Evolutionary conservation across 768 basidiomycete genomes (phyloP), one percentile per base, ranked within the genome.

Genomic region (Candolleomyces aberdarensis): DNA sequence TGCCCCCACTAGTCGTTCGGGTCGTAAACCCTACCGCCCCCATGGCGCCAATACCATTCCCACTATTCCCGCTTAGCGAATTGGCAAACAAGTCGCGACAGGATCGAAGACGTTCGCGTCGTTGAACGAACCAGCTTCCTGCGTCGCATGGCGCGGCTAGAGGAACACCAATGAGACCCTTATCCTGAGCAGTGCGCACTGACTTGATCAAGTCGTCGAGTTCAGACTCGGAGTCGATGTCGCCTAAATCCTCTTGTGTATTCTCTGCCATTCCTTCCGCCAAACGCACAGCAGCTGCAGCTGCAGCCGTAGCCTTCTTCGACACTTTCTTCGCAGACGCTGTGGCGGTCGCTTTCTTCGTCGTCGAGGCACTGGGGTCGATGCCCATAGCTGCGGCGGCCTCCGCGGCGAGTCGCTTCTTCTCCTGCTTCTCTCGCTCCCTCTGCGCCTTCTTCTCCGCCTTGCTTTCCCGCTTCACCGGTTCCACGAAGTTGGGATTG

Each of bases 401-500:
- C 71, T 89, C 89, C 61, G 84, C 80, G 40, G 84, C 86, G 17
- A 86, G 76, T 56, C 85, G 79, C 74, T 91, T 92, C 83, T 92
- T 92, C 75, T 92, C 92, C 20, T 86, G 79, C 71, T 88, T 91
- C 74, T 94, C 92, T 55, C 82, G 79, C 63, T 92, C 90, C 60
- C 86, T 83, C 70, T 91, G 87, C 71, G 91, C 91, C 74, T 93
- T 93, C 75, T 89, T 88, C 77, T 94, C 92, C 8, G 87, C 89
- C 68, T 94, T 94, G 26, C 86, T 89, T 75, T 92, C 91, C 55
- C 85, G 80, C 76, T 93, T 94, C 26, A 92, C 89, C 0, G 92
- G 93, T 69, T 93, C 92, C 4, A 94, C 88, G 71, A 86, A 94
- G 62, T 92, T 92, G 14, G 92, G 93, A 63, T 94, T 93, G 69